phyloP scores from a whole-genome alignment of 2,329 filamentous ascomycete genomes.

The Fusarium sublunatum region DNA sequence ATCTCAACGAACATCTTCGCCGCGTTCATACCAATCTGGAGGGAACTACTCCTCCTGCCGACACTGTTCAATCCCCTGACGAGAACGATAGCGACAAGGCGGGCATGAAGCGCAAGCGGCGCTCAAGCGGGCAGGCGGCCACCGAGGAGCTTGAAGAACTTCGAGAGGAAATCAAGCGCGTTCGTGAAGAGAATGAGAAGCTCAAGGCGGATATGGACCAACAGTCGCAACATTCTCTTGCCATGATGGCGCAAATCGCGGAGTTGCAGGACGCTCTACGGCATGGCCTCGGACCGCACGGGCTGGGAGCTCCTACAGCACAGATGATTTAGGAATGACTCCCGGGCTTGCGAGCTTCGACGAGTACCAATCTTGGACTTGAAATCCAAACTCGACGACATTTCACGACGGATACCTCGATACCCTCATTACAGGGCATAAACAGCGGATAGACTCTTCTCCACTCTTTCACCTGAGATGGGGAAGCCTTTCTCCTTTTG shows the following conservation, averaged over 20 bases:
- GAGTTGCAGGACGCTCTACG: slow-evolving; percentile 59
- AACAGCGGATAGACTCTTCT: slow-evolving; percentile 14
- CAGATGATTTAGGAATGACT: slow-evolving; percentile 53
- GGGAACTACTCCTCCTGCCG: slow-evolving; percentile 50
- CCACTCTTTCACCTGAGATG: slow-evolving; percentile 3
- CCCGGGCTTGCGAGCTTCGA: not conserved
- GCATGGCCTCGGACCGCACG: slow-evolving; percentile 49
- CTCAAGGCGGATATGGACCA: slow-evolving; percentile 62
- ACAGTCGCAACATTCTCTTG: slow-evolving; percentile 59
- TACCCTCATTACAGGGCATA: slow-evolving; percentile 3
- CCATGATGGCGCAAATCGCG: slow-evolving; percentile 62
- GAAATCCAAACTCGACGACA: slow-evolving; percentile 6
- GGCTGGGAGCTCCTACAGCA: slow-evolving; percentile 53
- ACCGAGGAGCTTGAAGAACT: slow-evolving; percentile 64
- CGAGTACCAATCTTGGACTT: not conserved
- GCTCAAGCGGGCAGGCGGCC: slow-evolving; percentile 46
- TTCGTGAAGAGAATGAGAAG: slow-evolving; percentile 73
- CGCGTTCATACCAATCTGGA: slow-evolving; percentile 78
- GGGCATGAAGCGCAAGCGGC: slow-evolving; percentile 62
- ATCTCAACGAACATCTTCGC: slow-evolving; percentile 91
- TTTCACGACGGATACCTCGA: slow-evolving; percentile 6
- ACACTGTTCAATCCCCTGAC: slow-evolving; percentile 55
- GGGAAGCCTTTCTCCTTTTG: slow-evolving; percentile 2
- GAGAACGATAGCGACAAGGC: slow-evolving; percentile 61
- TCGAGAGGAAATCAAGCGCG: slow-evolving; percentile 73